Base-by-base conservation (phyloP, 116 monocot genomes). In the Trichopus zeylanicus region DNA sequence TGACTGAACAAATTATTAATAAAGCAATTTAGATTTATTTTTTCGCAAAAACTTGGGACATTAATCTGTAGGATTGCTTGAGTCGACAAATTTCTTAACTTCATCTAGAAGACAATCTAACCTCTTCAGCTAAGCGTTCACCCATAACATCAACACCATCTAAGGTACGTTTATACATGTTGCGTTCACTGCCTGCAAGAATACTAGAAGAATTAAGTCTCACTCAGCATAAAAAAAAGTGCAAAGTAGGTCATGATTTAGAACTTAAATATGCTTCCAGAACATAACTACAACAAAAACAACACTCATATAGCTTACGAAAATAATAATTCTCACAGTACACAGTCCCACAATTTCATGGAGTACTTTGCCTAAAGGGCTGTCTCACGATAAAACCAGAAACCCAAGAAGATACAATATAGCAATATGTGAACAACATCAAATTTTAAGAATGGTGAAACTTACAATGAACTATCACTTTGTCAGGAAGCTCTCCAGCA, bases 131-230 rank as follows among this genome's bases (percentile, higher is more conserved):
- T 67, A 95, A 70, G n/a, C 95, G 71, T 52, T 95, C 87, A 55
- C 95, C 95, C 95, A 95, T 95, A 54, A 87, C 74, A 77, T 95
- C 90, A 72, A 95, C 76, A 63, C 95, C 95, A 73, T 95, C 95
- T 57, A 90, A 70, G 31, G 90, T 89, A 31, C 86, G 84, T 57
- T 23, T 84, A 56, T 78, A 30, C 65, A 78, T 75, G 65, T 95
- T 95, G 49, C 84, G 53, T 32, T 86, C 84, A 64, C 95, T 95
- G 71, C 95, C 95, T 95, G 53, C 31, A 75, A 24, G 67, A 57
- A 56, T 35, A 49, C 42, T 1, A 42, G 42, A 42, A 16, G 16
- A n/a, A 13, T 42, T 0, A 42, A n/a, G 42, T 13, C n/a, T n/a
- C n/a, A n/a, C n/a, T 42, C 42, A 42, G n/a, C 4, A 18, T n/a